These are phyloP conservation scores for Pichia exigua DNA, from an alignment of 805 yeast genomes.

Conservation along the genomic window DNA sequence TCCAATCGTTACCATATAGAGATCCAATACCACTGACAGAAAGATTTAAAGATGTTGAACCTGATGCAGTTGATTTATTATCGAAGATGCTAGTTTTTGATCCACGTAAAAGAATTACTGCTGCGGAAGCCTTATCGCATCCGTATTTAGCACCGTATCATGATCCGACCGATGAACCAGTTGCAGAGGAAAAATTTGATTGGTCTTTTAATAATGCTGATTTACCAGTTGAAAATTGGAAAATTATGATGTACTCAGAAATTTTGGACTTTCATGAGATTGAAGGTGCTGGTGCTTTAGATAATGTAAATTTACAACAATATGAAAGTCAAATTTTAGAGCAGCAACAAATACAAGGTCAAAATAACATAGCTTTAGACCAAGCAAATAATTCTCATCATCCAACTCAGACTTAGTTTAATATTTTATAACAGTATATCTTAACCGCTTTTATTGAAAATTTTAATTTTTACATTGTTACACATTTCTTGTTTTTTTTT, in stretches of 20 bases:
- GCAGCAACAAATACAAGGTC: constrained; percentile 18
- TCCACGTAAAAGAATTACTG: constrained; percentile 89
- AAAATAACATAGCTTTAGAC: constrained; percentile 8
- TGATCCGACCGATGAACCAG: constrained; percentile 96
- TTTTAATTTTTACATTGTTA: too few species aligned
- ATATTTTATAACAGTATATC: background rate
- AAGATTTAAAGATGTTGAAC: constrained; percentile 71
- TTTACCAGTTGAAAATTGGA: constrained; percentile 95
- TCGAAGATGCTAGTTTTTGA: constrained; percentile 91
- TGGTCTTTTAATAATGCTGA: constrained; percentile 99
- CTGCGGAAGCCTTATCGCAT: constrained; percentile 82
- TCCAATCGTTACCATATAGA: constrained; percentile 84
- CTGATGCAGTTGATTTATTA: constrained; percentile 81
- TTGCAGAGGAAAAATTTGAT: constrained; percentile 85
- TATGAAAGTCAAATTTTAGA: constrained; percentile 20
- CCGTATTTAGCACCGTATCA: constrained; percentile 93
- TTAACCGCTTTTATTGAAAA: background rate
- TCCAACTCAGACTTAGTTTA: background rate
- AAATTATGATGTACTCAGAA: constrained; percentile 98
- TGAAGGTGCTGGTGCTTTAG: constrained; percentile 35
- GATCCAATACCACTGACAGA: constrained; percentile 86
- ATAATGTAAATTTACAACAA: constrained; percentile 11
- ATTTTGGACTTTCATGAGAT: constrained; percentile 93
- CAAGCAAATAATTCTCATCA: constrained; percentile 3
- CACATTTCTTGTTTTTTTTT: too few species aligned